Conservation (phyloP, 192 early-diverging fungal genomes). For the Chytriomyces hyalinus region DNA sequence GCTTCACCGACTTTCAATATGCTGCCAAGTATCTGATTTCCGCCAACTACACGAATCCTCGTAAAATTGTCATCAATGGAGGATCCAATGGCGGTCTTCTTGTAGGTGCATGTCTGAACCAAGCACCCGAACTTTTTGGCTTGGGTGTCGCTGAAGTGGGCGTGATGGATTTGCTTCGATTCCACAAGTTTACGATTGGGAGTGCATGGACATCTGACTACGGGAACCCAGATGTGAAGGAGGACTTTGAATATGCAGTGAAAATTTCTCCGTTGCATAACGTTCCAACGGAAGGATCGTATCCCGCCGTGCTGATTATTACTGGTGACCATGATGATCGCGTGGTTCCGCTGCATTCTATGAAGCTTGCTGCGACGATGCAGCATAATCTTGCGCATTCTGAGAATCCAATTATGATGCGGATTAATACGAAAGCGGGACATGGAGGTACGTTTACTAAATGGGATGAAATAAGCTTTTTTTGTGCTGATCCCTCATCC, state of each 20-base stretch:
- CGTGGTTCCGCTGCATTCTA: constrained; percentile 72
- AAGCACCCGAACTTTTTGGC: constrained; percentile 76
- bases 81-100: constrained; percentile 76
- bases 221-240: constrained; percentile 34
- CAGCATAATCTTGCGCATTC: constrained; percentile 60
- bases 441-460: constrained; percentile 47
- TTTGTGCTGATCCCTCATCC: too few species aligned
- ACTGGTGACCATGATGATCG: constrained; percentile 76
- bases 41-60: constrained; percentile 60
- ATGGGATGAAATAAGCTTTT: too few species aligned
- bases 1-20: constrained; percentile 77
- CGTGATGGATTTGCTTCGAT: constrained; percentile 74
- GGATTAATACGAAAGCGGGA: constrained; percentile 69
- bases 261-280: constrained; percentile 72
- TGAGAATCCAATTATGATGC: constrained; percentile 60
- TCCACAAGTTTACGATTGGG: constrained; percentile 81
- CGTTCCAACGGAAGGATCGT: constrained; percentile 50
- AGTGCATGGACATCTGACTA: constrained; percentile 71
- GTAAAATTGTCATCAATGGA: constrained; percentile 65
- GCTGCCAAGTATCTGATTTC: constrained; percentile 67
- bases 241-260: constrained; percentile 28
- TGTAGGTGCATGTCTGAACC: constrained; percentile 71
- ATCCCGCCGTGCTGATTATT: constrained; percentile 65
- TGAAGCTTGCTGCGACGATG: constrained; percentile 66
- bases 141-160: constrained; percentile 71